A percentile compares a stretch with the other conserved stretches of the same genome.
phyloP scores from a whole-genome alignment of 345 rosid species.

The Theobroma cacao region DNA sequence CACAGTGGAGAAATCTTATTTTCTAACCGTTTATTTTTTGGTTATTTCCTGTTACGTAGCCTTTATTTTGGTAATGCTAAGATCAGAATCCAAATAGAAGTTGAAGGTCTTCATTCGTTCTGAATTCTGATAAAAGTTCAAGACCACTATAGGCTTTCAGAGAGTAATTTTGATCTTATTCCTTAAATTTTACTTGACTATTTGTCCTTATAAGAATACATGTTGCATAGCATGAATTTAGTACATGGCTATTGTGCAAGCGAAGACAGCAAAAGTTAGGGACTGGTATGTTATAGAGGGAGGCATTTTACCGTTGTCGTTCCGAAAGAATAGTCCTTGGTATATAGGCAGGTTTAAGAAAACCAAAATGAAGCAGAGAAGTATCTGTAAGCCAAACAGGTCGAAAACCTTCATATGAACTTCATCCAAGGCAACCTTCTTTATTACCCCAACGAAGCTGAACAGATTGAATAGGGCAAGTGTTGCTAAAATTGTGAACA shows the following conservation, averaged over 20 bases:
- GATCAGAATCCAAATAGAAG: too few relatives aligned
- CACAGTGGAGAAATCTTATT: too few relatives aligned
- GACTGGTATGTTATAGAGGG: constrained; percentile 35
- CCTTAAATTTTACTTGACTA: background rate
- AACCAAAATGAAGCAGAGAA: constrained; percentile 48
- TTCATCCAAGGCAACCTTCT: constrained; percentile 8
- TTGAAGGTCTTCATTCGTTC: too few relatives aligned
- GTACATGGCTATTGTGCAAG: constrained; percentile 24
- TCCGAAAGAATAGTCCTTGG: constrained; percentile 49
- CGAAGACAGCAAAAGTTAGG: constrained; percentile 33
- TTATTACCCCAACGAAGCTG: constrained; percentile 33
- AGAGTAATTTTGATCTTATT: background rate
- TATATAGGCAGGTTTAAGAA: constrained; percentile 61
- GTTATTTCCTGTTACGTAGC: too few relatives aligned
- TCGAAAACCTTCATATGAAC: background rate
- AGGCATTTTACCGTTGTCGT: constrained; percentile 67
- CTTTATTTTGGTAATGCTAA: too few relatives aligned
- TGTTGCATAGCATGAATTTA: background rate
- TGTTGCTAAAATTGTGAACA: constrained; percentile 57
- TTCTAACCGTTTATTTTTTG: too few relatives aligned
- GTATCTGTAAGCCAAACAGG: constrained; percentile 38
- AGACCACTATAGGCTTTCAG: background rate
- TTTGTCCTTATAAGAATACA: background rate
- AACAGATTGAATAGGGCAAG: constrained; percentile 54
- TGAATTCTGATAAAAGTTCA: background rate